Evolutionary conservation across 2,329 filamentous ascomycete genomes (phyloP).

Genomic region (Microsporum audouinii): DNA sequence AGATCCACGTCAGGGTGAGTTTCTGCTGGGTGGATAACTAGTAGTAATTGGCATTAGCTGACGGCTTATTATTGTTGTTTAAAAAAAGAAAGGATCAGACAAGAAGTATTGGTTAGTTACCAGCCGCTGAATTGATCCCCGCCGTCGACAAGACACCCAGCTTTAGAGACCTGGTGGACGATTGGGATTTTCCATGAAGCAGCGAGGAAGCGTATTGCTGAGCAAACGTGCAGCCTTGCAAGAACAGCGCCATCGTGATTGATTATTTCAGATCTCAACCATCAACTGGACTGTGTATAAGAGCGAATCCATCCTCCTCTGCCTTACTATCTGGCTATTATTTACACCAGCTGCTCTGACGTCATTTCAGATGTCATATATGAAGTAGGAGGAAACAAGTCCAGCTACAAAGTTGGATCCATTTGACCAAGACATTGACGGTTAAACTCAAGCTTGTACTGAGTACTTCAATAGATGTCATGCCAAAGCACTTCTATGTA

Average conservation of each 20-base stretch:
- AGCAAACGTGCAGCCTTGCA: conserved; percentile 5
- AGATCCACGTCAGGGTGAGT: conserved; percentile 45
- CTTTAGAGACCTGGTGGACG: conserved; percentile 9
- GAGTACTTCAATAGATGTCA: no score
- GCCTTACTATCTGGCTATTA: neutral
- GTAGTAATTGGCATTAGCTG: neutral
- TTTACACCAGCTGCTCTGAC: no score
- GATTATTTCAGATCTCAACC: neutral
- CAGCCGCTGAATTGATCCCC: conserved; percentile 8
- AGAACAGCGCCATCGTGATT: neutral
- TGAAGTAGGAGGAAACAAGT: no score
- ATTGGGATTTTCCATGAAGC: conserved; percentile 5
- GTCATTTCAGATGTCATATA: no score
- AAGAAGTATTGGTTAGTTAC: neutral
- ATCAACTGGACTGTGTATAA: neutral
- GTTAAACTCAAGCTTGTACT: no score
- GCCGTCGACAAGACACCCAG: conserved; percentile 9
- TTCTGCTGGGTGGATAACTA: conserved; percentile 36
- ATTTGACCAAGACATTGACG: no score
- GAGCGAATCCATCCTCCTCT: neutral
- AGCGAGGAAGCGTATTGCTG: conserved; percentile 11
- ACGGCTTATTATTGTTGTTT: neutral
- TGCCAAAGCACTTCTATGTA: no score
- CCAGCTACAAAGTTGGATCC: no score
- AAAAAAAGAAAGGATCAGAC: neutral